Conservation (phyloP, 169 alveolate genomes). For the Amoebophrya sp. region DNA sequence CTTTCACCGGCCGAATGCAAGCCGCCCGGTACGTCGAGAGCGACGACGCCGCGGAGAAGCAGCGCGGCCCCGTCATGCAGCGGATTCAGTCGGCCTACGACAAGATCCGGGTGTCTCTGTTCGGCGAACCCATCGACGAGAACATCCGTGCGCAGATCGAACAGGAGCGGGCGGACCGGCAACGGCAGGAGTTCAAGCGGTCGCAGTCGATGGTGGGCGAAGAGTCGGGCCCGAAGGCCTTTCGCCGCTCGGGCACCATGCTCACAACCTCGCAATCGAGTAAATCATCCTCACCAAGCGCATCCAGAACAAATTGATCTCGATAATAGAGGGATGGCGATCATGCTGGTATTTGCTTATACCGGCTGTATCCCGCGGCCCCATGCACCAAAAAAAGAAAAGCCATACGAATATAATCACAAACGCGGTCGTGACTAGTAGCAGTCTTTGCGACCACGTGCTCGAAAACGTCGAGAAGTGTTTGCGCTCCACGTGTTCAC, state of each 20-base stretch:
- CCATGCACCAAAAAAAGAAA: neutral
- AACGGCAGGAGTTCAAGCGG: neutral
- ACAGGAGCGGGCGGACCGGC: neutral
- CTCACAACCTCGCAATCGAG: neutral
- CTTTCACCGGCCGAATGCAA: neutral
- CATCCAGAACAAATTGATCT: neutral
- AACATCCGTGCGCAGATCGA: neutral
- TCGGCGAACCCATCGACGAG: neutral
- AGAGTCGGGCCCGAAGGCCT: neutral
- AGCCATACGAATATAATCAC: no score
- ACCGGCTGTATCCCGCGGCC: neutral
- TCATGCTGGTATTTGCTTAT: neutral
- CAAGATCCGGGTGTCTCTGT: neutral
- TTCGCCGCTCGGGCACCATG: neutral
- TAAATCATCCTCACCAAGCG: neutral
- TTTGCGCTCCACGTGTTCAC: no score
- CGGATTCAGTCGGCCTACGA: neutral
- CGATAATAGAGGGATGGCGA: neutral
- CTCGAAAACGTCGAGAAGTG: no score
- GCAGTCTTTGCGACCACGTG: neutral
- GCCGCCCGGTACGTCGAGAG: neutral
- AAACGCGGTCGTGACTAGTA: neutral
- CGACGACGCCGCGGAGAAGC: neutral
- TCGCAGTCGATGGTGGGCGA: neutral
- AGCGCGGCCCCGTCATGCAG: neutral